Percentiles rank a stretch among this genome's conserved stretches.
phyloP scores from a whole-genome alignment of 768 basidiomycete genomes.

The Boletellus emodensis region DNA sequence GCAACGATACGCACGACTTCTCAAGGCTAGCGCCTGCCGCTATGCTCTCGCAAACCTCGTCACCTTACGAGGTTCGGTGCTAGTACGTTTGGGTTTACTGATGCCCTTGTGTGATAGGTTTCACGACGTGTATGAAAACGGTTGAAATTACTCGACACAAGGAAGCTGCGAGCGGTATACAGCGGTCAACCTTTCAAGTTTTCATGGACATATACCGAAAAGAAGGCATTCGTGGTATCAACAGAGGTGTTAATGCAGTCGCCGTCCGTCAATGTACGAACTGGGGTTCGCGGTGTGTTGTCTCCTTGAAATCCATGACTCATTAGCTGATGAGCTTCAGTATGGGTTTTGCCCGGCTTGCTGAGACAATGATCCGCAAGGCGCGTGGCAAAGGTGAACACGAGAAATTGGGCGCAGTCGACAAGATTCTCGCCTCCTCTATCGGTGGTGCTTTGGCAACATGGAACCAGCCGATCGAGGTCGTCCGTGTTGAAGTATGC shows the following conservation, averaged over 20 bases:
- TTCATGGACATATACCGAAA: constrained; percentile 92
- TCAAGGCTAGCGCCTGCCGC: constrained; percentile 20
- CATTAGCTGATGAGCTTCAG: constrained; percentile 36
- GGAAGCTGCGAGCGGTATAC: constrained; percentile 76
- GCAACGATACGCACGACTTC: constrained; percentile 15
- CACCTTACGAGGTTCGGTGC: constrained; percentile 10
- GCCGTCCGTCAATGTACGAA: constrained; percentile 91
- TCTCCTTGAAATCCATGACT: not conserved
- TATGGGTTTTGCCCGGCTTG: constrained; percentile 95
- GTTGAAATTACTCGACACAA: constrained; percentile 97
- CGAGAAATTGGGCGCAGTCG: constrained; percentile 68
- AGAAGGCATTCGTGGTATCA: constrained; percentile 93
- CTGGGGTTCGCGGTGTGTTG: constrained; percentile 80
- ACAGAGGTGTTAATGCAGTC: constrained; percentile 98
- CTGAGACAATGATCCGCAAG: constrained; percentile 75
- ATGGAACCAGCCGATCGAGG: constrained; percentile 99
- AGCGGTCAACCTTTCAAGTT: constrained; percentile 91
- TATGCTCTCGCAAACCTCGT: constrained; percentile 8
- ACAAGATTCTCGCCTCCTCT: constrained; percentile 86
- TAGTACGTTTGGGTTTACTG: constrained; percentile 4
- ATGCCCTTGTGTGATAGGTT: constrained; percentile 49
- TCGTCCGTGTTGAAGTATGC: constrained; percentile 88
- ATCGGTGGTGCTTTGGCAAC: constrained; percentile 94
- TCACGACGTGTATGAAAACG: constrained; percentile 99
- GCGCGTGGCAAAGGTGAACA: constrained; percentile 74